Percentiles rank a stretch among this genome's conserved stretches.
Conservation (phyloP, 306 rosid genomes). For the Malus orientalis region DNA sequence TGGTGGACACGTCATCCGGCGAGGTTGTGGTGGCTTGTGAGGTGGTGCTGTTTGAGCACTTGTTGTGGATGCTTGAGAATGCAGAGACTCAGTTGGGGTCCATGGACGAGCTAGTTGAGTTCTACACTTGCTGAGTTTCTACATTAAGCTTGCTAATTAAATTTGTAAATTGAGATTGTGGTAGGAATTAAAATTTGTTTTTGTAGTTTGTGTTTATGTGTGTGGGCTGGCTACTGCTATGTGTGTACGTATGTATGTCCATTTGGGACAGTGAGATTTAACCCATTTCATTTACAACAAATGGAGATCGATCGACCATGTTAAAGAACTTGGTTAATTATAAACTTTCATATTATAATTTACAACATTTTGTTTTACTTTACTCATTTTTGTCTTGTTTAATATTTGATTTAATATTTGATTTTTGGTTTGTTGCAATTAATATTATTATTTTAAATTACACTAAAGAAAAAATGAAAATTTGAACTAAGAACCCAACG, state of each 20-base stretch:
- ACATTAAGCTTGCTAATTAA: neutral
- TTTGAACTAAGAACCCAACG: too few relatives aligned
- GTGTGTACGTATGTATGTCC: neutral
- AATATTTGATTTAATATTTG: too few relatives aligned
- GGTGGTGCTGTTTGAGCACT: conserved; percentile 87
- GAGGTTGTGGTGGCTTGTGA: conserved; percentile 54
- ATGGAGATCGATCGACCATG: neutral
- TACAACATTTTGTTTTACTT: too few relatives aligned
- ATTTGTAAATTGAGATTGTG: conserved; percentile 2
- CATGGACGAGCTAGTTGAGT: conserved; percentile 71
- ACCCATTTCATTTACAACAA: neutral
- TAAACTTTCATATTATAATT: too few relatives aligned
- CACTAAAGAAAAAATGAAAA: too few relatives aligned
- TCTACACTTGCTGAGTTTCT: conserved; percentile 53
- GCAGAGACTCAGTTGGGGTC: conserved; percentile 62
- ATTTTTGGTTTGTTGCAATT: too few relatives aligned
- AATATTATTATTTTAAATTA: too few relatives aligned
- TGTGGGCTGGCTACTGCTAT: neutral
- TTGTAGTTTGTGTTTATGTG: neutral
- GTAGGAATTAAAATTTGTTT: conserved; percentile 4
- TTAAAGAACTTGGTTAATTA: too few relatives aligned
- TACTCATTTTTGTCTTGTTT: too few relatives aligned
- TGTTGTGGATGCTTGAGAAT: conserved; percentile 86
- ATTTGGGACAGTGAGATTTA: conserved; percentile 3
- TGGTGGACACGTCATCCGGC: conserved; percentile 46